Percentiles rank a stretch among this genome's conserved stretches.
These are phyloP conservation scores for Mycena capillaripes DNA, from an alignment of 768 basidiomycete genomes.

Conservation along the genomic window DNA sequence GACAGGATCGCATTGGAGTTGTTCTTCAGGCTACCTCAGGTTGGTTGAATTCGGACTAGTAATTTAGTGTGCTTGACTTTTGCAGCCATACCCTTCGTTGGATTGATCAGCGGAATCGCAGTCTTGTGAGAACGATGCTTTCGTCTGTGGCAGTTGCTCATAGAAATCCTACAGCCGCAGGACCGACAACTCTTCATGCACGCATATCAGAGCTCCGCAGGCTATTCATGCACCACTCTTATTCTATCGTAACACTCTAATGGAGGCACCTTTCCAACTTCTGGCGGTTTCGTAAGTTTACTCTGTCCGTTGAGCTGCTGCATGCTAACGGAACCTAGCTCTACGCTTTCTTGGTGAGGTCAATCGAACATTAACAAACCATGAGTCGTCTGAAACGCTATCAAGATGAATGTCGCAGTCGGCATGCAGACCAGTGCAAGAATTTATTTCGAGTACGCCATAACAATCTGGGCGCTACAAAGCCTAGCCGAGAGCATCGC, in stretches of 20 bases:
- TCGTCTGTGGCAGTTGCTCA: neutral
- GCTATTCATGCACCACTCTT: constrained; percentile 56
- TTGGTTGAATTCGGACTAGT: neutral
- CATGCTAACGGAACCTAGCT: constrained; percentile 16
- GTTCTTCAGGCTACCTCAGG: constrained; percentile 34
- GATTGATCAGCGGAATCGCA: constrained; percentile 45
- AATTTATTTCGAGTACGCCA: constrained; percentile 36
- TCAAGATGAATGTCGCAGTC: constrained; percentile 37
- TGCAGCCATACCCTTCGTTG: constrained; percentile 51
- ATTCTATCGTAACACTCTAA: constrained; percentile 39
- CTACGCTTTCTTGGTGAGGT: constrained; percentile 34
- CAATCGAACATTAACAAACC: neutral
- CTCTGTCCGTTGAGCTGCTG: too few relatives aligned
- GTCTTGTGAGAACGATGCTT: constrained; percentile 45
- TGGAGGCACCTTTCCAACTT: constrained; percentile 41
- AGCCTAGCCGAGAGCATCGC: constrained; percentile 34
- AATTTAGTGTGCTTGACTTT: constrained; percentile 38
- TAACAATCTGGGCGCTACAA: constrained; percentile 29
- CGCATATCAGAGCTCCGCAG: constrained; percentile 54
- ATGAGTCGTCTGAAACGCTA: neutral
- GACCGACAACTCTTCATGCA: constrained; percentile 59
- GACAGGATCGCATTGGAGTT: constrained; percentile 54
- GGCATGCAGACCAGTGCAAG: constrained; percentile 36
- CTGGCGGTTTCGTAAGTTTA: constrained; percentile 30
- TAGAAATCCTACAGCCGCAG: constrained; percentile 40